These are phyloP conservation scores for Tolypocladium ophioglossoides DNA, from an alignment of 2,329 filamentous ascomycete species.

Conservation along the genomic window DNA sequence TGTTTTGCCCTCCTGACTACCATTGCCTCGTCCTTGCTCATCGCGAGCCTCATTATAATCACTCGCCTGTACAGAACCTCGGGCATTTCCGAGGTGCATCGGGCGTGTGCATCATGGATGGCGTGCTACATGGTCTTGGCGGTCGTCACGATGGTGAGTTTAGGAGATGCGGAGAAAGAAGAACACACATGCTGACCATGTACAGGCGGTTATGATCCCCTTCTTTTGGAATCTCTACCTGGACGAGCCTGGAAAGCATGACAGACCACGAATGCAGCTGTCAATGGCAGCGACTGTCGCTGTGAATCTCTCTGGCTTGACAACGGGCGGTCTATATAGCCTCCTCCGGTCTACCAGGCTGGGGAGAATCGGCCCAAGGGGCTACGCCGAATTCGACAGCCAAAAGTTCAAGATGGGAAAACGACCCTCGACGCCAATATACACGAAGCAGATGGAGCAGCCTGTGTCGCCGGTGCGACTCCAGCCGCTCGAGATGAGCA, in stretches of 20 bases:
- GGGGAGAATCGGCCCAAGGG: constrained; percentile 39
- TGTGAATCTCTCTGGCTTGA: constrained; percentile 53
- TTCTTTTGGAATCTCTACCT: constrained; percentile 52
- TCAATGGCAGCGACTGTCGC: constrained; percentile 56
- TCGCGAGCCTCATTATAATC: constrained; percentile 43
- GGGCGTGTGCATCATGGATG: constrained; percentile 57
- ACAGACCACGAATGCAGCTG: constrained; percentile 27
- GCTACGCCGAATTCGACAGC: constrained; percentile 30
- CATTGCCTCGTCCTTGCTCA: constrained; percentile 38
- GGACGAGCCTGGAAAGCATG: constrained; percentile 24
- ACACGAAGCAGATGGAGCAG: constrained; percentile 10
- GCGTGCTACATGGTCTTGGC: constrained; percentile 54
- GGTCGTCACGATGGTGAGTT: constrained; percentile 45
- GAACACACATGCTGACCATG: not conserved
- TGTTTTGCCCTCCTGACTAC: constrained; percentile 43
- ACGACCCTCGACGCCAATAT: constrained; percentile 4
- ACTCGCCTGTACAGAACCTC: constrained; percentile 43
- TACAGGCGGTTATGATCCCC: constrained; percentile 48
- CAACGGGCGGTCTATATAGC: constrained; percentile 55
- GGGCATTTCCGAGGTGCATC: constrained; percentile 46
- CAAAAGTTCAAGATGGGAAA: constrained; percentile 17
- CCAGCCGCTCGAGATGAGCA: not conserved
- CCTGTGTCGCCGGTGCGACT: constrained; percentile 6
- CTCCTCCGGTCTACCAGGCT: constrained; percentile 55
- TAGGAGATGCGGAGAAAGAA: not conserved